Conservation (phyloP, 371 early-diverging fungal genomes). For the Mortierella sp. region DNA sequence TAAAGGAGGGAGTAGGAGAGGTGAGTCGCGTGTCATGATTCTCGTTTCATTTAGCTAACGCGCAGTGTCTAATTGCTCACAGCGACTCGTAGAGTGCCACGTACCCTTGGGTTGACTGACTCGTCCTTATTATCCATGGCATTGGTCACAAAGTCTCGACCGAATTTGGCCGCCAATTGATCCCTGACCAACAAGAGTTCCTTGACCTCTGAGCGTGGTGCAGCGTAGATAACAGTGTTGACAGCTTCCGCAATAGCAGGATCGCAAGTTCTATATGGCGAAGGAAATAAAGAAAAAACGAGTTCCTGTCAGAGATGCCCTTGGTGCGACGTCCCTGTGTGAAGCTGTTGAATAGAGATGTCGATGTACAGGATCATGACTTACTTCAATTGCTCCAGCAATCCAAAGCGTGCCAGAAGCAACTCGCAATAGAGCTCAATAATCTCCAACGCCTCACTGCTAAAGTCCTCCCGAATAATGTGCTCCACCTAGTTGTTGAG, state of each 20-base stretch:
- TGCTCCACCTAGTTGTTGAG: conserved; percentile 73
- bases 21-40: not conserved
- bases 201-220: conserved; percentile 87
- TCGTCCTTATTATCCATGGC: conserved; percentile 84
- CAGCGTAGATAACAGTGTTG: conserved; percentile 90
- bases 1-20: no score
- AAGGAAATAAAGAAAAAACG: not conserved
- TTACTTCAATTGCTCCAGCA: conserved; percentile 87
- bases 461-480: conserved; percentile 93
- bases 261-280: conserved; percentile 76
- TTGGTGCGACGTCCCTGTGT: not conserved
- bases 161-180: conserved; percentile 85
- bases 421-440: conserved; percentile 92
- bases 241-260: conserved; percentile 88
- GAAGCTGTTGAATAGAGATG: not conserved
- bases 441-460: conserved; percentile 92
- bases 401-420: conserved; percentile 87
- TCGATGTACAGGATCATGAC: conserved; percentile 14
- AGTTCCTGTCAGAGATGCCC: not conserved
- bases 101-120: conserved; percentile 83
- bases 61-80: not conserved
- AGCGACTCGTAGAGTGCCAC: conserved; percentile 6
- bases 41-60: not conserved
- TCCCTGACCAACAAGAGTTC: conserved; percentile 87
- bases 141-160: conserved; percentile 82